Base-by-base conservation (phyloP, 2,329 filamentous ascomycete genomes). In the Elsinoe fawcettii region DNA sequence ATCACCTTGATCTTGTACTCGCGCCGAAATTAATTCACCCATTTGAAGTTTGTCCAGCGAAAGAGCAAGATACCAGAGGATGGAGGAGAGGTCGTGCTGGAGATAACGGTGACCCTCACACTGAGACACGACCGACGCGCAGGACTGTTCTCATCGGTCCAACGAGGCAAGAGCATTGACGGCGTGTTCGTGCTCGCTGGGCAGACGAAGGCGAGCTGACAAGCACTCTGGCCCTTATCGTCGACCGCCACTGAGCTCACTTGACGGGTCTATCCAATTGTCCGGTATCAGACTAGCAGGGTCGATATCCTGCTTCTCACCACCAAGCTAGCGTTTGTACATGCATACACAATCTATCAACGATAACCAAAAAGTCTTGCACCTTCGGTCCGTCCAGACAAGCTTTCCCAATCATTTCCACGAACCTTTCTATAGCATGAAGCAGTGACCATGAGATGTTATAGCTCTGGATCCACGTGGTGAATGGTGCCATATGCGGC, bases 391-490 rank as follows among this genome's bases (percentile, higher is more conserved):
- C 22, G 23, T 34, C 23, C 18, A 32, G 46, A 51, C 49, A 53
- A 53, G 49, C 49, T 53, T 53, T 53, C 49, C 49, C 49, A 53
- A 53, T 53, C 49, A 37, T 53, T 37, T 14, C 27, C 49, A 37
- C 22, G 18, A 16, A 9, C 32, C 30, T 37, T 53, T 53, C 9
- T 27, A 53, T 53, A 37, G 49, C 49, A 22, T 25, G 18, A 30
- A 37, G 49, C 49, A 20, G 5, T 27, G 23, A 37, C 30, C 49
- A 37, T 23, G 32, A 27, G 32, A 5, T 44, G 41, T 14, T 37
- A 9, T 14, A 37, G 23, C 27, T 32, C 16, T 32, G 12, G 30
- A 22, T 27, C 49, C 49, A 37, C 49, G 49, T 53, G 49, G 27
- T 44, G 18, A 34, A 51, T 20, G 47, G 47, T 36, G 30, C 47